phyloP scores from a whole-genome alignment of 2,329 filamentous ascomycete genomes.

The Teratosphaeria viscida region DNA sequence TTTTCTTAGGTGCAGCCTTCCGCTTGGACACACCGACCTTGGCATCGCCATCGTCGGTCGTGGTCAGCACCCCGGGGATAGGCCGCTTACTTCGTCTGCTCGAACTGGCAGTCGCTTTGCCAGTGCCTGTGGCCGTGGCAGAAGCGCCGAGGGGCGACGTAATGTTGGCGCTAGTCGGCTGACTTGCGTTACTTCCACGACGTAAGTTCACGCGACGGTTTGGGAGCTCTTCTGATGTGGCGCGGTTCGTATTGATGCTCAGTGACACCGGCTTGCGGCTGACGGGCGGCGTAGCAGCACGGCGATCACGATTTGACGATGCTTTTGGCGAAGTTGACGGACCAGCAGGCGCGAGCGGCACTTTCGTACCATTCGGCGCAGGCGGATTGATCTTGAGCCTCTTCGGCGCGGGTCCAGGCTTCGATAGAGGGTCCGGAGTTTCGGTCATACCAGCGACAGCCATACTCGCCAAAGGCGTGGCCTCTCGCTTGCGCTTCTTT shows the following conservation, averaged over 20 bases:
- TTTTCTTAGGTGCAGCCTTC: conserved; percentile 59
- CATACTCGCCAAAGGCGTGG: conserved; percentile 22
- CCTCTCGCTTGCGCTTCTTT: conserved; percentile 48
- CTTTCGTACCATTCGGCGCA: conserved; percentile 9
- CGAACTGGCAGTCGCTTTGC: conserved; percentile 8
- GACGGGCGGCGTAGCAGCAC: conserved; percentile 19
- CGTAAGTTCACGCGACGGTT: conserved; percentile 32
- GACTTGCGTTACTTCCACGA: conserved; percentile 36
- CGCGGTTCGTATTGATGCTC: conserved; percentile 33
- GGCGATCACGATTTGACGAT: conserved; percentile 11
- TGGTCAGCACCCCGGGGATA: conserved; percentile 59
- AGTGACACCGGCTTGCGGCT: conserved; percentile 21
- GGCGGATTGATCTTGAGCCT: conserved; percentile 24
- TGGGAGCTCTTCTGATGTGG: conserved; percentile 39
- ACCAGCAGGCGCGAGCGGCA: conserved; percentile 36
- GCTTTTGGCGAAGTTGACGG: conserved; percentile 23
- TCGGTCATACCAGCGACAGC: conserved; percentile 3
- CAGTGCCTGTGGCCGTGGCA: conserved; percentile 4
- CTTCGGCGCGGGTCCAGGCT: conserved; percentile 21
- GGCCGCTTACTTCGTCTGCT: conserved; percentile 54
- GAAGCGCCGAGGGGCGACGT: conserved; percentile 6
- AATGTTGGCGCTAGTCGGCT: conserved; percentile 22
- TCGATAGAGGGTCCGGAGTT: conserved; percentile 12
- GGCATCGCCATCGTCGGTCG: conserved; percentile 46
- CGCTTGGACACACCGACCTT: conserved; percentile 62